Percentiles rank a stretch among this genome's conserved stretches.
Evolutionary conservation across 495 filamentous ascomycete genomes (phyloP).

Genomic region (Hamigera avellanea): DNA sequence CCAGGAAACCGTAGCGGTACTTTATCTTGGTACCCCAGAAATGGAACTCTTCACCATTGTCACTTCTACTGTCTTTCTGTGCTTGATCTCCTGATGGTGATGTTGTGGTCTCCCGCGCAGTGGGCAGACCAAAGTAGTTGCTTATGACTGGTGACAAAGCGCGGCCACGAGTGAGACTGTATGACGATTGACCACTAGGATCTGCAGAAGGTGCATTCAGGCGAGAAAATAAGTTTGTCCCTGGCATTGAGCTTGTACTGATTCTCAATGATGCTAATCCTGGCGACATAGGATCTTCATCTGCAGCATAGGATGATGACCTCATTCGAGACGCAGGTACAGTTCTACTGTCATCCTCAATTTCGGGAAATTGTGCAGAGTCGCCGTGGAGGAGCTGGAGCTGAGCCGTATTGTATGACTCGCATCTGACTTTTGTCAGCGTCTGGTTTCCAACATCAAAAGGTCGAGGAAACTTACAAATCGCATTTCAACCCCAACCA

Average conservation of each 20-base stretch:
- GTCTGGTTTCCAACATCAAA: neutral
- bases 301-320: constrained; percentile 16
- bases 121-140: constrained; percentile 36
- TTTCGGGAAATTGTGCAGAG: constrained; percentile 13
- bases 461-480: constrained; percentile 31
- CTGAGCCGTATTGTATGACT: constrained; percentile 76
- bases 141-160: constrained; percentile 28
- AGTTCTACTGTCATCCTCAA: constrained; percentile 9
- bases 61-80: constrained; percentile 30
- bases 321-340: constrained; percentile 11
- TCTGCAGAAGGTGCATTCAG: constrained; percentile 17
- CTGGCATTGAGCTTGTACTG: constrained; percentile 20
- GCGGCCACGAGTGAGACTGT: constrained; percentile 29
- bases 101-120: constrained; percentile 19
- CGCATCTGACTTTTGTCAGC: constrained; percentile 38
- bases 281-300: constrained; percentile 13
- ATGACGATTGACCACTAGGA: constrained; percentile 17
- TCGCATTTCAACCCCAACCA: constrained; percentile 91
- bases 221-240: constrained; percentile 14
- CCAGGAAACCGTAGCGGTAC: constrained; percentile 30
- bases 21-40: constrained; percentile 51
- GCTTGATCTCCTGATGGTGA: constrained; percentile 25
- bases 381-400: constrained; percentile 45
- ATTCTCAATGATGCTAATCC: constrained; percentile 19
- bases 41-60: constrained; percentile 47